Percentiles rank a stretch among this genome's conserved stretches.
Evolutionary conservation across 1,139 yeast genomes (phyloP).

Genomic region (Taphrina deformans): DNA sequence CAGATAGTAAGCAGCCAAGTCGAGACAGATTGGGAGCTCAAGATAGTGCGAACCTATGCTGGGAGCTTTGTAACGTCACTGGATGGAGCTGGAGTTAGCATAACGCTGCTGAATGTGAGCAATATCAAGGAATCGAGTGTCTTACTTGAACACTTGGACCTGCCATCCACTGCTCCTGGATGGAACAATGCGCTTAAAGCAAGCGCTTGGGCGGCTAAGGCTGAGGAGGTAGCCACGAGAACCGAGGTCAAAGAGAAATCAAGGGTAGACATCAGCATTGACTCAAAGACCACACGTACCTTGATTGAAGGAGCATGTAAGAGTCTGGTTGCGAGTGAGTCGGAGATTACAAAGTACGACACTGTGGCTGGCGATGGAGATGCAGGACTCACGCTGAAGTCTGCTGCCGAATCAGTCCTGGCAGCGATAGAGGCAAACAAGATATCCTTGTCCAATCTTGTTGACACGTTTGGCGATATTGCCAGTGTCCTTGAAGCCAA

Average conservation of each 20-base stretch:
- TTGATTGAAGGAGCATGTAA: slow-evolving; percentile 25
- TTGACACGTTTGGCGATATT: slow-evolving; percentile 54
- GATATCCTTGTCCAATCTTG: slow-evolving; percentile 54
- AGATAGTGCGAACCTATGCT: slow-evolving; percentile 50
- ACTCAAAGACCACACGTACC: slow-evolving; percentile 8
- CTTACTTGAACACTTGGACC: slow-evolving; percentile 48
- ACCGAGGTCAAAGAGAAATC: slow-evolving; percentile 13
- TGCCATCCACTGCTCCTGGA: slow-evolving; percentile 48
- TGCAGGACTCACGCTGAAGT: slow-evolving; percentile 72
- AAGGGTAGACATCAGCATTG: background rate
- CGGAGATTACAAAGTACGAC: slow-evolving; percentile 79
- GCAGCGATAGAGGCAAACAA: slow-evolving; percentile 52
- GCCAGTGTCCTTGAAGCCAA: slow-evolving; percentile 80
- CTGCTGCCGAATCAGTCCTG: slow-evolving; percentile 72
- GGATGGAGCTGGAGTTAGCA: slow-evolving; percentile 56
- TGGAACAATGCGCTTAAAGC: slow-evolving; percentile 44
- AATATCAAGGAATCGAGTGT: slow-evolving; percentile 43
- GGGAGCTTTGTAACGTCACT: slow-evolving; percentile 56
- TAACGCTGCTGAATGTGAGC: slow-evolving; percentile 53
- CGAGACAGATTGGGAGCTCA: slow-evolving; percentile 47
- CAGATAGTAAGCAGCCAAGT: slow-evolving; percentile 47
- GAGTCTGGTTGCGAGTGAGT: slow-evolving; percentile 56
- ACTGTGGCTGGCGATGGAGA: slow-evolving; percentile 96
- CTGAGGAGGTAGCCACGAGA: slow-evolving; percentile 11
- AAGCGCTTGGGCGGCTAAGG: background rate